These are phyloP conservation scores for Talaromyces sp. DNA, from an alignment of 2,329 filamentous ascomycete genomes.

Conservation along the genomic window DNA sequence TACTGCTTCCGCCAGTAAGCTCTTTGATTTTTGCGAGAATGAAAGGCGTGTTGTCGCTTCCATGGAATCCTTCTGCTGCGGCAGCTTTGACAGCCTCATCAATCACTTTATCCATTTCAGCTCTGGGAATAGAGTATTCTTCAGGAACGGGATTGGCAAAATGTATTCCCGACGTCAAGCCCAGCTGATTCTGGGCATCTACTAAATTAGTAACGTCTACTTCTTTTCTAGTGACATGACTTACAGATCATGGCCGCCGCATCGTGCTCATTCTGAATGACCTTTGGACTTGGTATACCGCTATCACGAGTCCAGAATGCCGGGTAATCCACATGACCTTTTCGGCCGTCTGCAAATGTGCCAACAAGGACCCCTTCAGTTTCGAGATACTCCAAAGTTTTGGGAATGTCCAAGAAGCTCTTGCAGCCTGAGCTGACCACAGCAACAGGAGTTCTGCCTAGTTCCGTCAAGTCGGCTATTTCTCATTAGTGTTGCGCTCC, in stretches of 20 bases:
- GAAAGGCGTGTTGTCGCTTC: conserved; percentile 79
- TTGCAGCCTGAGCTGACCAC: conserved; percentile 91
- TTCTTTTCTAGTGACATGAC: conserved; percentile 25
- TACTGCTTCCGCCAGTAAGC: conserved; percentile 67
- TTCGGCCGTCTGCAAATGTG: conserved; percentile 81
- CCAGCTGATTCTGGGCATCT: conserved; percentile 70
- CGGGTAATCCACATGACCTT: conserved; percentile 74
- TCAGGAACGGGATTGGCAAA: conserved; percentile 86
- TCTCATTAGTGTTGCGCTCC: neutral
- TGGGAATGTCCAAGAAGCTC: conserved; percentile 87
- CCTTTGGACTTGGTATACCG: conserved; percentile 71
- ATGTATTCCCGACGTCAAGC: conserved; percentile 72
- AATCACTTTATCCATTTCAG: conserved; percentile 68
- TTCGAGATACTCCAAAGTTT: conserved; percentile 78
- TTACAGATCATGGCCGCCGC: conserved; percentile 81
- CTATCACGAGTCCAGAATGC: conserved; percentile 92
- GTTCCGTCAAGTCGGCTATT: conserved; percentile 81
- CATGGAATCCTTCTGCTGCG: conserved; percentile 61
- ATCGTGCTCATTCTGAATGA: conserved; percentile 71
- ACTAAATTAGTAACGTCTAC: neutral
- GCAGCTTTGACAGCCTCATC: conserved; percentile 65
- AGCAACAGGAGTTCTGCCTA: conserved; percentile 82
- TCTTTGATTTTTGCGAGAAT: conserved; percentile 75
- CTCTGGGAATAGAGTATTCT: conserved; percentile 64
- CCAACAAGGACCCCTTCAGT: conserved; percentile 72